A percentile compares a stretch with the other conserved stretches of the same genome.
These are phyloP conservation scores for Pigoraptor vietnamica DNA, from an alignment of 78 protist species.

Conservation along the genomic window DNA sequence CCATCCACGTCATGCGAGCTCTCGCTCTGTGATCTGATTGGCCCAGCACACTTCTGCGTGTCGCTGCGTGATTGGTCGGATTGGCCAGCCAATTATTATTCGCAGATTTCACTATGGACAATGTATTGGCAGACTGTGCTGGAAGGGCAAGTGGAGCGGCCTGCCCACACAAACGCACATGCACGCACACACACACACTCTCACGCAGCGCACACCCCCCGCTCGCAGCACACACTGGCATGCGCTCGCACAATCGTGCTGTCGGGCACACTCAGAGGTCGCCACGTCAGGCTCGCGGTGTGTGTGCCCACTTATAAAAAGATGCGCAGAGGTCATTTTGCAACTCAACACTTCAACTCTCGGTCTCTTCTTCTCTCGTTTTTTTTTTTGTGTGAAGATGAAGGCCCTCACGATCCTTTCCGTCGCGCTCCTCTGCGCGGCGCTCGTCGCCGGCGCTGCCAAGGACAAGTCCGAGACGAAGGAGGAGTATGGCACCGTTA, in stretches of 20 bases:
- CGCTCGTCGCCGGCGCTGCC: background rate
- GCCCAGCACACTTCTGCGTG: no score
- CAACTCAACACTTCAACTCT: no score
- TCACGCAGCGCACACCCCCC: background rate
- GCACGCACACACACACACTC: background rate
- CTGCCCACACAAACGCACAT: background rate
- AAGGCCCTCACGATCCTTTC: background rate
- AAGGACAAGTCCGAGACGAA: background rate
- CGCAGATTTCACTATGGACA: background rate
- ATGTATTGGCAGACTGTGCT: background rate
- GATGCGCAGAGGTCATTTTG: no score
- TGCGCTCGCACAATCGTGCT: background rate
- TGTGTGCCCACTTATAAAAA: no score
- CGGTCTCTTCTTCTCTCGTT: background rate
- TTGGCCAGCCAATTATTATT: no score
- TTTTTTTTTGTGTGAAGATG: background rate
- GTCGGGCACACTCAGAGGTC: background rate
- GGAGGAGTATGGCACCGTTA: constrained; percentile 4
- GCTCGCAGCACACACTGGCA: background rate
- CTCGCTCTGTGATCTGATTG: background rate
- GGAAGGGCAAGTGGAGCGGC: background rate
- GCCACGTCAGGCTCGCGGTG: background rate
- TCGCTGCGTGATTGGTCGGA: no score
- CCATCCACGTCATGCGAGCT: background rate
- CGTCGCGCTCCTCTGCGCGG: background rate